These are phyloP conservation scores for Astrothelium subdiscretum DNA, from an alignment of 495 filamentous ascomycete genomes.

Conservation along the genomic window DNA sequence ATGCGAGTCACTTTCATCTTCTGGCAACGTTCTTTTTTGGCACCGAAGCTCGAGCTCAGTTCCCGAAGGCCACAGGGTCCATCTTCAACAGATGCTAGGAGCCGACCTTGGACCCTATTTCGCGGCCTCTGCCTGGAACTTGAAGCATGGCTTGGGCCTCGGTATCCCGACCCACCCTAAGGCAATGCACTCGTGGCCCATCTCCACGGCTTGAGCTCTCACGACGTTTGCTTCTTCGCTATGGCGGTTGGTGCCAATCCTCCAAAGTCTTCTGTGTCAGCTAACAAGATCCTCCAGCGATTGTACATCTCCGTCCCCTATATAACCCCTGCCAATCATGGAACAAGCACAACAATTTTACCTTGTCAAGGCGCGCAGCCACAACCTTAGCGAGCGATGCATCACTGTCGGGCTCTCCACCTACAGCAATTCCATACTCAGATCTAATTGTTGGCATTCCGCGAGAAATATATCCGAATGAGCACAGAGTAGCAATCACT, in stretches of 20 bases:
- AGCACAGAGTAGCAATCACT: conserved; percentile 68
- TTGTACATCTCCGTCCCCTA: not conserved
- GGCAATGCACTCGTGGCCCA: not conserved
- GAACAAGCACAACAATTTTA: not conserved
- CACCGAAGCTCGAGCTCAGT: not conserved
- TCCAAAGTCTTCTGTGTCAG: not conserved
- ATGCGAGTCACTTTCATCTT: not conserved
- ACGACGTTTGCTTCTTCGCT: not conserved
- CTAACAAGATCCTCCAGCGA: not conserved
- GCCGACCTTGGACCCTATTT: not conserved
- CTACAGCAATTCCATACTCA: conserved; percentile 48
- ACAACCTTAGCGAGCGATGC: not conserved
- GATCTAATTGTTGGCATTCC: conserved; percentile 60
- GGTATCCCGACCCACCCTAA: not conserved
- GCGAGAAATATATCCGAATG: conserved; percentile 45
- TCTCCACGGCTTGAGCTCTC: not conserved
- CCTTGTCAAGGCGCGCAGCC: not conserved
- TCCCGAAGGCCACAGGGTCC: not conserved
- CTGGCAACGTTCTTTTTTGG: not conserved
- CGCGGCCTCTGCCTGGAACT: not conserved
- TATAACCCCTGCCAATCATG: not conserved
- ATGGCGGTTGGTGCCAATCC: not conserved
- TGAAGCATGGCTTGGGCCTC: not conserved
- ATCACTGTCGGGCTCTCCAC: not conserved
- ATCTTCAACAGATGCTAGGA: not conserved